Percentiles rank a stretch among this genome's conserved stretches.
These are phyloP conservation scores for Extremus antarcticus DNA, from an alignment of 495 filamentous ascomycete species.

Conservation along the genomic window DNA sequence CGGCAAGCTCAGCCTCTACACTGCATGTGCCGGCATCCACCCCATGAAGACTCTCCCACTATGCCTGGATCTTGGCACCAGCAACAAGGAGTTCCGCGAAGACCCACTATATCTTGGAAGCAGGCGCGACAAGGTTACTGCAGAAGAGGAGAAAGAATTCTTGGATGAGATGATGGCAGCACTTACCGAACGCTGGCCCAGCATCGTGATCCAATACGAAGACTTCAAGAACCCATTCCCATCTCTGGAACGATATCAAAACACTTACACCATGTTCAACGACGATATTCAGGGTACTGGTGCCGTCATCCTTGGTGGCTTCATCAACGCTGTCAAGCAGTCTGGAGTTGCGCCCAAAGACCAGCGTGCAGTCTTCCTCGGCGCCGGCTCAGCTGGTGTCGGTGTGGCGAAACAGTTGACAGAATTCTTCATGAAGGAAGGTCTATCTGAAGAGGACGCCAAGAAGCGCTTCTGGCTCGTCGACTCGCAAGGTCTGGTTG, in stretches of 20 bases:
- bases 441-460: conserved; percentile 84
- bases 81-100: conserved; percentile 75
- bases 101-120: conserved; percentile 93
- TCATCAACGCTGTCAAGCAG: conserved; percentile 89
- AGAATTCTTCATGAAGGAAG: conserved; percentile 86
- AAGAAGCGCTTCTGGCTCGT: conserved; percentile 92
- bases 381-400: conserved; percentile 88
- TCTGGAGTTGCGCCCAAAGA: conserved; percentile 77
- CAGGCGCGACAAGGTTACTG: conserved; percentile 65
- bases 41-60: conserved; percentile 85
- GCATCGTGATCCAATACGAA: conserved; percentile 95
- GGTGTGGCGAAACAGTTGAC: conserved; percentile 96
- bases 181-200: conserved; percentile 74
- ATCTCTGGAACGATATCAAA: conserved; percentile 76
- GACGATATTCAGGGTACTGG: conserved; percentile 98
- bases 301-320: conserved; percentile 85
- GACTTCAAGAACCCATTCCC: conserved; percentile 98
- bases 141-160: conserved; percentile 80
- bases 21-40: conserved; percentile 90
- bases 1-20: conserved; percentile 84
- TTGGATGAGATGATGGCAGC: conserved; percentile 97
- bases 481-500: conserved; percentile 81
- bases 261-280: conserved; percentile 90
- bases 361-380: conserved; percentile 91
- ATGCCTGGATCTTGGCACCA: conserved; percentile 82